Evolutionary conservation across 2,329 filamentous ascomycete genomes (phyloP).

Genomic region (Fusarium vanettenii): DNA sequence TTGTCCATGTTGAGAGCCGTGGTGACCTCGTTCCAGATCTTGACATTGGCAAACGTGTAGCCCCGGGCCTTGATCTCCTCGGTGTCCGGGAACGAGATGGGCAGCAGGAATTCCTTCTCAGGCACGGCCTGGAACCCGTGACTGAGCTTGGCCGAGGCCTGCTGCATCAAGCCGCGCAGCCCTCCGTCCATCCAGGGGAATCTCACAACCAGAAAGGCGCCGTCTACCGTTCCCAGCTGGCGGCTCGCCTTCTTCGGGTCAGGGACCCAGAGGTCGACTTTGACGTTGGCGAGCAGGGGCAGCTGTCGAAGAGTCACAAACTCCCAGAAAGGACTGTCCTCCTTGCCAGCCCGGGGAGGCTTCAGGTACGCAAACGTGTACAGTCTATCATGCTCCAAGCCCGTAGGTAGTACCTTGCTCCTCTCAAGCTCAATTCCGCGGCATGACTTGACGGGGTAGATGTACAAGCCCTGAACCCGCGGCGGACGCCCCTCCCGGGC

Average conservation of each 20-base stretch:
- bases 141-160: conserved; percentile 62
- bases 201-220: conserved; percentile 71
- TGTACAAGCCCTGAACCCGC: conserved; percentile 72
- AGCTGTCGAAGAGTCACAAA: conserved; percentile 78
- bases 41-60: conserved; percentile 71
- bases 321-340: conserved; percentile 68
- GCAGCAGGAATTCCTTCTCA: conserved; percentile 74
- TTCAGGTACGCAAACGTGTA: conserved; percentile 80
- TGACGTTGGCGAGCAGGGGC: conserved; percentile 77
- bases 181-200: conserved; percentile 72
- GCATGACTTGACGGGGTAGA: conserved; percentile 89
- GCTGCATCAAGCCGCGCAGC: conserved; percentile 58
- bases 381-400: conserved; percentile 83
- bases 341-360: conserved; percentile 41
- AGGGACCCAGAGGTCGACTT: conserved; percentile 75
- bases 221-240: conserved; percentile 63
- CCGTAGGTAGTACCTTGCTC: conserved; percentile 73
- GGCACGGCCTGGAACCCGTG: conserved; percentile 62
- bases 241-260: conserved; percentile 67
- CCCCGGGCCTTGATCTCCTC: conserved; percentile 67
- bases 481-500: conserved; percentile 34
- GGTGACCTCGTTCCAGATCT: conserved; percentile 71
- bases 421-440: conserved; percentile 77
- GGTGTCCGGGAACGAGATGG: conserved; percentile 69
- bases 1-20: conserved; percentile 66